phyloP scores from a whole-genome alignment of 2,329 filamentous ascomycete genomes.

The Hyphodiscus sp. region DNA sequence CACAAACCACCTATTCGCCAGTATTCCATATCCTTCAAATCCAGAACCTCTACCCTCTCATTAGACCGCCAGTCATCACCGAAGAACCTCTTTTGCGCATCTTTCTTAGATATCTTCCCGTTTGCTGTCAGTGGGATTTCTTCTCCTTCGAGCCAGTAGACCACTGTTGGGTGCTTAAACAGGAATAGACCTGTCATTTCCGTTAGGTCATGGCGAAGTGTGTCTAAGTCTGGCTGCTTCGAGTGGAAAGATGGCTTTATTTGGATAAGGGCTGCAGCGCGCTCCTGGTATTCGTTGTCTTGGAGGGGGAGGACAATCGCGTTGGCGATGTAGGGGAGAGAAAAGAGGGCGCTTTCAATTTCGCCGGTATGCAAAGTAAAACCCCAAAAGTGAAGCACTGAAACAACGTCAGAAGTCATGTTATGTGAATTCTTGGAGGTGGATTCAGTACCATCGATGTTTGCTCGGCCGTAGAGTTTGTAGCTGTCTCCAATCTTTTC shows the following conservation, averaged over 20 bases:
- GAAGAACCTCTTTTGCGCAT: conserved; percentile 14
- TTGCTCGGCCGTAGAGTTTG: conserved; percentile 14
- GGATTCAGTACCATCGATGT: conserved; percentile 14
- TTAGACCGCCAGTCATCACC: conserved; percentile 11
- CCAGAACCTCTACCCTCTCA: conserved; percentile 11
- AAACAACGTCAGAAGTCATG: conserved; percentile 4
- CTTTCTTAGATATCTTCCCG: conserved; percentile 17
- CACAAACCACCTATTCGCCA: conserved; percentile 20
- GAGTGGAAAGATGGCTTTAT: conserved; percentile 7
- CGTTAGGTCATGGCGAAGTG: conserved; percentile 13
- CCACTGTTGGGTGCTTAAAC: conserved; percentile 17
- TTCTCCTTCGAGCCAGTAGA: conserved; percentile 18
- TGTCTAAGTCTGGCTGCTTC: conserved; percentile 6
- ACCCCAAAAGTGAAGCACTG: conserved; percentile 20
- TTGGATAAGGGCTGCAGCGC: conserved; percentile 14
- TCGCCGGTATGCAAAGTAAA: conserved; percentile 18
- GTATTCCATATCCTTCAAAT: conserved; percentile 15
- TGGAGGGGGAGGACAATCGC: conserved; percentile 13
- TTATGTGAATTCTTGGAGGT: not conserved
- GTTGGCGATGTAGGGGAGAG: conserved; percentile 12
- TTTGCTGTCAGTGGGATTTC: conserved; percentile 10
- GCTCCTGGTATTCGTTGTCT: conserved; percentile 14
- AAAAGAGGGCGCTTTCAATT: conserved; percentile 14
- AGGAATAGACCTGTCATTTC: conserved; percentile 11
- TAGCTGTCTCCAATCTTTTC: conserved; percentile 15